Evolutionary conservation across 768 basidiomycete species (phyloP), one percentile per base, ranked within the genome.

Genomic region (Trametes meyenii): DNA sequence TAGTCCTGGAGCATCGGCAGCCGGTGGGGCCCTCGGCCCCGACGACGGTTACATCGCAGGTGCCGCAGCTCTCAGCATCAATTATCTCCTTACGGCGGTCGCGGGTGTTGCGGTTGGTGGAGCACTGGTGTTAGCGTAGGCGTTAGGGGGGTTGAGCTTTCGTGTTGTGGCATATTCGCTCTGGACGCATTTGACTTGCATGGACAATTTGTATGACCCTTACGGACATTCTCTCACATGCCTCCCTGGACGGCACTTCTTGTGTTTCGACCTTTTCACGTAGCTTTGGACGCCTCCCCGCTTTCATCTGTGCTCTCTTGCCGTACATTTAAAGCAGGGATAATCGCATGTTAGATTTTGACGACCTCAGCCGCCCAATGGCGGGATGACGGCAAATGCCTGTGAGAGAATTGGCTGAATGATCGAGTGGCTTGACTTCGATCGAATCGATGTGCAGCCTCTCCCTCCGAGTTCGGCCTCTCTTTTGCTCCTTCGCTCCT

Each of bases 1-100:
- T 11, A 72, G 76, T 46, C 89, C 89, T 24, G 89, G 88, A 21
- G 73, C 77, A 50, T 64, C 76, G 19, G 79, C 73, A 44, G 50
- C 71, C 5, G 65, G 71, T 17, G 86, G 83, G 26, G 73, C 81
- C 38, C 87, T 79, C 62, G 89, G 89, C n/a, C 89, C 89, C 49
- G 78, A 79, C 49, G 89, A 92, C 67, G 72, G 77, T 54, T 90
- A 85, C 74, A 85, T 85, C 63, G 82, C 86, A 29, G 81, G 79
- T 13, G 89, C 84, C 7, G 66, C 75, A 2, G 73, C 77, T 1
- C 76, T 86, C 40, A 76, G 77, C 42, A 69, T 74, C 64, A 83
- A 82, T 61, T 74, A 79, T 5, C 61, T 81, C 14, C 58, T 82
- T 43, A 76, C 83, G 16, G 74, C 77, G 7, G 45, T 81, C 5